Percentiles rank a stretch among this genome's conserved stretches.
Evolutionary conservation across 163 green algal species (phyloP).

Genomic region (Chloromonas sp.): DNA sequence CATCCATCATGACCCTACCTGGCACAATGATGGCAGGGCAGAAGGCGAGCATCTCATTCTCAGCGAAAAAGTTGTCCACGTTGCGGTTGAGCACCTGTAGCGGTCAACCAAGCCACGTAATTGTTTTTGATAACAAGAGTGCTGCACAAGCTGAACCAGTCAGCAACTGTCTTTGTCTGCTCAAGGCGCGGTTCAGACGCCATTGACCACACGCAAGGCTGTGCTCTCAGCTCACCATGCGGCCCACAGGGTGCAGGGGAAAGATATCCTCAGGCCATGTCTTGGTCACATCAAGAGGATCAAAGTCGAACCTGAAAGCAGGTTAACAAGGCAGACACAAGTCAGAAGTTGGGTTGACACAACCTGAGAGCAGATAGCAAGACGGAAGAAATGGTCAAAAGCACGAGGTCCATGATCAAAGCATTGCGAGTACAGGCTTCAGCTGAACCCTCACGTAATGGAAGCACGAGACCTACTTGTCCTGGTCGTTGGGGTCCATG

Average conservation of each 20-base stretch:
- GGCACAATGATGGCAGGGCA: slow-evolving; percentile 91
- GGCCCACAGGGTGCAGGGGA: slow-evolving; percentile 81
- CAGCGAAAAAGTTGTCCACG: slow-evolving; percentile 95
- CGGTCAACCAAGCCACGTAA: too few relatives aligned
- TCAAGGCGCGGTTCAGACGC: too few relatives aligned
- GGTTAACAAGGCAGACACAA: too few relatives aligned
- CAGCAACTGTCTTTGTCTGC: too few relatives aligned
- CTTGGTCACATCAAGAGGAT: slow-evolving; percentile 75
- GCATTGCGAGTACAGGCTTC: neutral
- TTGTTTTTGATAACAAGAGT: too few relatives aligned
- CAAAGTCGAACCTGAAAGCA: slow-evolving; percentile 70
- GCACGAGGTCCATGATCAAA: neutral
- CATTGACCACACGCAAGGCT: too few relatives aligned
- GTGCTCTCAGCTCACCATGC: slow-evolving; percentile 49
- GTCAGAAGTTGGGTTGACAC: too few relatives aligned
- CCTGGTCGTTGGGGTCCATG: slow-evolving; percentile 81
- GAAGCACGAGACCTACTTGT: slow-evolving; percentile 54
- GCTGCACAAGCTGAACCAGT: too few relatives aligned
- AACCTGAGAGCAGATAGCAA: too few relatives aligned
- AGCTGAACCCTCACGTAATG: too few relatives aligned
- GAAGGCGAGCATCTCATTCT: slow-evolving; percentile 97
- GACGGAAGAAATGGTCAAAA: neutral
- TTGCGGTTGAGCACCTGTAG: slow-evolving; percentile 87
- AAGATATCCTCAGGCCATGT: slow-evolving; percentile 64
- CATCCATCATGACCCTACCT: slow-evolving; percentile 31